phyloP scores from a whole-genome alignment of 2,329 filamentous ascomycete genomes.

The Blastomyces percursus region DNA sequence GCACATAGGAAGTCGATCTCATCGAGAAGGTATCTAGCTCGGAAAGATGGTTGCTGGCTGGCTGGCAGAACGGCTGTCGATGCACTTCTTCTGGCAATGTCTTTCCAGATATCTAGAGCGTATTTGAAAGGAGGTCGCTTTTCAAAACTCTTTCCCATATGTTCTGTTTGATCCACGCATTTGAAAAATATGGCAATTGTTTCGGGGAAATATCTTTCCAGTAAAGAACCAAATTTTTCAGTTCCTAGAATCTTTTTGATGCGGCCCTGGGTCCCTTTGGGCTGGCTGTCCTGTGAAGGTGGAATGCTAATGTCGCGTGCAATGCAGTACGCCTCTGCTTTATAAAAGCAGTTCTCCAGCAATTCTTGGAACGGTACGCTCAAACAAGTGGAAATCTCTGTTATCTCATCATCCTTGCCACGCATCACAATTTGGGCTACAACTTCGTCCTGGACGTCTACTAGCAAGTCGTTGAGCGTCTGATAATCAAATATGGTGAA shows the following conservation, averaged over 20 bases:
- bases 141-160: slow-evolving; percentile 56
- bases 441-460: slow-evolving; percentile 63
- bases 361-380: slow-evolving; percentile 46
- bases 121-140: slow-evolving; percentile 49
- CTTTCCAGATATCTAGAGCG: slow-evolving; percentile 53
- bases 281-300: slow-evolving; percentile 32
- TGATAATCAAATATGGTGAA: slow-evolving; percentile 74
- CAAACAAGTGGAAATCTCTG: slow-evolving; percentile 50
- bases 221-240: slow-evolving; percentile 50
- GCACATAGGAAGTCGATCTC: slow-evolving; percentile 70
- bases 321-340: slow-evolving; percentile 71
- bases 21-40: slow-evolving; percentile 61
- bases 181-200: slow-evolving; percentile 68
- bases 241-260: slow-evolving; percentile 60
- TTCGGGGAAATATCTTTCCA: slow-evolving; percentile 61
- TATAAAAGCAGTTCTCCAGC: slow-evolving; percentile 60
- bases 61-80: slow-evolving; percentile 57
- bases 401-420: slow-evolving; percentile 53
- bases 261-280: slow-evolving; percentile 50
- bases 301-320: slow-evolving; percentile 56
- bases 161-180: slow-evolving; percentile 65
- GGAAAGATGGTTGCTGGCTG: slow-evolving; percentile 80
- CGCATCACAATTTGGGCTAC: slow-evolving; percentile 75
- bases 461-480: slow-evolving; percentile 56
- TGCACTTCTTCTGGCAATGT: slow-evolving; percentile 58